These are phyloP conservation scores for Elsinoe arachidis DNA, from an alignment of 2,329 filamentous ascomycete species.

Conservation along the genomic window DNA sequence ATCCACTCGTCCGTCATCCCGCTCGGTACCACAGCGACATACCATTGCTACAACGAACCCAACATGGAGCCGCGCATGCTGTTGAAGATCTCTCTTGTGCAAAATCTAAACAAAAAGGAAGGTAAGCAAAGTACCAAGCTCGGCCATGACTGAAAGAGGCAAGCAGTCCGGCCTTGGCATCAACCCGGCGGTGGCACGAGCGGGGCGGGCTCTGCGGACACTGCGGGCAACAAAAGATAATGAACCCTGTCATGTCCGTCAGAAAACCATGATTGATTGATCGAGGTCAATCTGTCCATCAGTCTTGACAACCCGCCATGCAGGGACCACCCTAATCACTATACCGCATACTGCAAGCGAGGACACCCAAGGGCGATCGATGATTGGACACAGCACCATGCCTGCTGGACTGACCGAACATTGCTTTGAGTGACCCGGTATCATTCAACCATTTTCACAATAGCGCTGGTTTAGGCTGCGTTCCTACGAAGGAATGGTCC, in stretches of 20 bases:
- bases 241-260: background rate
- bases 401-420: too few relatives aligned
- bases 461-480: too few relatives aligned
- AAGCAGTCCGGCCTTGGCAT: constrained; percentile 1
- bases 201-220: background rate
- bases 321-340: background rate
- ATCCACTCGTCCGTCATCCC: background rate
- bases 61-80: background rate
- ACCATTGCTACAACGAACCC: background rate
- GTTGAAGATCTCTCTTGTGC: background rate
- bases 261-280: background rate
- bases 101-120: constrained; percentile 2
- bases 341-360: too few relatives aligned
- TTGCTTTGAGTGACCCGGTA: too few relatives aligned
- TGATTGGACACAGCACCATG: too few relatives aligned
- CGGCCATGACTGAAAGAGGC: constrained; percentile 1
- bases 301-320: background rate
- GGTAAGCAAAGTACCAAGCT: constrained; percentile 10
- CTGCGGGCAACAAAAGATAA: background rate
- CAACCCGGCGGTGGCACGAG: background rate
- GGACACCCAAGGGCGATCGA: too few relatives aligned
- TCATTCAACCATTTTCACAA: too few relatives aligned
- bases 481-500: too few relatives aligned
- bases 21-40: background rate
- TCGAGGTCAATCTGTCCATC: background rate